Evolutionary conservation across 495 filamentous ascomycete species (phyloP).

Genomic region (Diplogelasinospora grovesii): DNA sequence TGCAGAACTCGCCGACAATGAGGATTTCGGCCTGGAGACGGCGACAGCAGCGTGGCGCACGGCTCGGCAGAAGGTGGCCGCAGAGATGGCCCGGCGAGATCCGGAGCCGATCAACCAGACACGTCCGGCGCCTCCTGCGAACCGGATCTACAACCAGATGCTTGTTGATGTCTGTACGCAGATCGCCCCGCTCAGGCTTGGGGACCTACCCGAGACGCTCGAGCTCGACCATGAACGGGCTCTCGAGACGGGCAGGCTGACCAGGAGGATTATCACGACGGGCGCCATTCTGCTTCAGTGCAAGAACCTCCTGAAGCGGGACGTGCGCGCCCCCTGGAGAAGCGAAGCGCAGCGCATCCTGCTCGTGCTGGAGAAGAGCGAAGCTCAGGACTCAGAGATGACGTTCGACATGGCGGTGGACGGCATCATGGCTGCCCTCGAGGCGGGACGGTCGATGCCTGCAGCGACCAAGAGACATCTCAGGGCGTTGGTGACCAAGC

Average conservation of each 20-base stretch:
- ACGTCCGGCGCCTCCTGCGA: conserved; percentile 47
- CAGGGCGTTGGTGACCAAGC: conserved; percentile 43
- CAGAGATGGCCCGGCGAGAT: conserved; percentile 67
- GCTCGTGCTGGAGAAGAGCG: conserved; percentile 38
- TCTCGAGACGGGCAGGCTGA: conserved; percentile 54
- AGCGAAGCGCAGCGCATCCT: conserved; percentile 73
- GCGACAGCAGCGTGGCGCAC: conserved; percentile 67
- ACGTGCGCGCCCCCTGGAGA: conserved; percentile 86
- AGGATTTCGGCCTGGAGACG: conserved; percentile 49
- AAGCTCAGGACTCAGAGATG: conserved; percentile 39
- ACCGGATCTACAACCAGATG: conserved; percentile 79
- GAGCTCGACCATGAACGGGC: conserved; percentile 71
- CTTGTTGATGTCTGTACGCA: conserved; percentile 50
- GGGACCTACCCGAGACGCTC: conserved; percentile 76
- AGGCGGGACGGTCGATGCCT: conserved; percentile 77
- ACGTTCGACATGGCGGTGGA: conserved; percentile 50
- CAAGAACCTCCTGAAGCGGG: conserved; percentile 92
- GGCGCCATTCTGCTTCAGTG: conserved; percentile 79
- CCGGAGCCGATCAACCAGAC: conserved; percentile 57
- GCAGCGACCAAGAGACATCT: conserved; percentile 53
- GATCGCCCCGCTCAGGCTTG: conserved; percentile 43
- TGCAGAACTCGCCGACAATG: conserved; percentile 58
- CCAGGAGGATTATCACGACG: conserved; percentile 70
- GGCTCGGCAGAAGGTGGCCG: conserved; percentile 59
- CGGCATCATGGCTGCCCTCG: conserved; percentile 69